Evolutionary conservation across 2,329 filamentous ascomycete genomes (phyloP), one percentile per base, ranked within the genome.

Genomic region (Ustilaginoidea virens): DNA sequence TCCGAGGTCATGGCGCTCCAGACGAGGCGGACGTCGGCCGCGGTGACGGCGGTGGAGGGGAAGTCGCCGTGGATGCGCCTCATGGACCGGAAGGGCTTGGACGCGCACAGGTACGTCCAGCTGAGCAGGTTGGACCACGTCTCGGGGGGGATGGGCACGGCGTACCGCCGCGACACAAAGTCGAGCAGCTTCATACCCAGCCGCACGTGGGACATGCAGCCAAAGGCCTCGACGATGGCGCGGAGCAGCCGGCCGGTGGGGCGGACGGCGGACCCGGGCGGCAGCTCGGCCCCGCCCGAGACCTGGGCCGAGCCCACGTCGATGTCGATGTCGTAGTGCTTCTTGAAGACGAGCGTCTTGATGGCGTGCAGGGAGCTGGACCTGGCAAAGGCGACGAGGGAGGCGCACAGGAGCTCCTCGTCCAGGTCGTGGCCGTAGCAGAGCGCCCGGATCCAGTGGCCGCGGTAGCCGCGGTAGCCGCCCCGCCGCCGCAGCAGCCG

Each of bases 101-200:
- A 55, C 36, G 46, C 54, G 23, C 73, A 58, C 7, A 80, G 55
- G 40, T 71, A 76, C 0, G 75, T 64, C 66, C 77, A 80, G 35
- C 70, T 60, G 11, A 86, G 56, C 3, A 87, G 51, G 31, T 74
- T 66, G 6, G 61, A 59, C 80, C 81, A 87, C 12, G 72, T 60
- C 5, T 59, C 45, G 5, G 45, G 40, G 0, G 69, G 52, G 21
- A 87, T 69, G 1, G 55, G 36, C 15, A 87, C 52, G 2, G 54
- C 37, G 48, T 78, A 80, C 5, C 56, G 55, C 1, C 52, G 52
- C 0, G 79, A 75, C 27, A 86, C 47, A 39, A 68, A 68, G 34
- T 78, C 63, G 9, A 85, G 52, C 1, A 78, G 42, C 23, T 66
- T 60, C 16, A 76, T 43, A 9, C 70, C 78, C 2, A 61, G 56